These are phyloP conservation scores for Euphorbia lathyris DNA, from an alignment of 345 rosid genomes.

Conservation along the genomic window DNA sequence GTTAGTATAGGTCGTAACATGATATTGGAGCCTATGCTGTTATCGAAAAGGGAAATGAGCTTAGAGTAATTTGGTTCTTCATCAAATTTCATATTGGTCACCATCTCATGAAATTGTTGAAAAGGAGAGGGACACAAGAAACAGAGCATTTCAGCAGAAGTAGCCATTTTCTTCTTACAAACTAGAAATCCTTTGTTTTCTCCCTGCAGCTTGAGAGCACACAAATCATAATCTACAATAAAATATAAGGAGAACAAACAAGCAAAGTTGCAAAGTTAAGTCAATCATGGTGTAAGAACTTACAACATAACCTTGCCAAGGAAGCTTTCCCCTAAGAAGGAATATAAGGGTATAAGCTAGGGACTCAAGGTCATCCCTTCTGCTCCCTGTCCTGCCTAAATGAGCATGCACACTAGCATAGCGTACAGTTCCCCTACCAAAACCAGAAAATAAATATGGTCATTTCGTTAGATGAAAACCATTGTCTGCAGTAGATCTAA, in stretches of 20 bases:
- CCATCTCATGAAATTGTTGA: slow-evolving; percentile 23
- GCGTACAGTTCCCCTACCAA: slow-evolving; percentile 26
- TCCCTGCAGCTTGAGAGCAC: slow-evolving; percentile 17
- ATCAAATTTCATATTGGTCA: slow-evolving; percentile 27
- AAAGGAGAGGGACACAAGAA: slow-evolving; percentile 28
- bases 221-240: neutral
- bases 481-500: neutral
- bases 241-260: neutral
- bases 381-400: slow-evolving; percentile 31
- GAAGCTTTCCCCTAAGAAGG: slow-evolving; percentile 25
- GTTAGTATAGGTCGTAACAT: slow-evolving; percentile 17
- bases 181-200: slow-evolving; percentile 30
- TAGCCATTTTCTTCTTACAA: slow-evolving; percentile 25
- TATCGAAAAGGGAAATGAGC: slow-evolving; percentile 23
- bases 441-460: neutral
- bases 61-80: slow-evolving; percentile 25
- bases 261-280: neutral
- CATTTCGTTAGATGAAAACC: slow-evolving; percentile 1
- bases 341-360: slow-evolving; percentile 27
- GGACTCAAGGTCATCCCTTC: slow-evolving; percentile 30
- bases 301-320: slow-evolving; percentile 27
- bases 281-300: slow-evolving; percentile 4
- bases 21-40: slow-evolving; percentile 15
- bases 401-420: slow-evolving; percentile 35
- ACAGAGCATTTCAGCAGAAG: slow-evolving; percentile 25